Conservation (phyloP, 2,329 filamentous ascomycete species). For the Ophiostoma ulmi region DNA sequence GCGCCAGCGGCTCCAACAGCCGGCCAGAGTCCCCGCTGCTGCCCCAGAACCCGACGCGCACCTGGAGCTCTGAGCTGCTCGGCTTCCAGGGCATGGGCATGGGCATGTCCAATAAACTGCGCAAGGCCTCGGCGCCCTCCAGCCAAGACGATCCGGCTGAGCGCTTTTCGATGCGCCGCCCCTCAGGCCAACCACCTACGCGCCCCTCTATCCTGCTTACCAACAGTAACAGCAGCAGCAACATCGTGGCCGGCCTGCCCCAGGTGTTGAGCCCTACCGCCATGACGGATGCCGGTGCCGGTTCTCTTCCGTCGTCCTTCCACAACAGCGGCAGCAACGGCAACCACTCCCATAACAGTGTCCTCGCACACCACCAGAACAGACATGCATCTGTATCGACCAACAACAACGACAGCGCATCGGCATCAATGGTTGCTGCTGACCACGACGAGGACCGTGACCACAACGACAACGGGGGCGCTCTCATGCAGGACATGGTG, state of each 20-base stretch:
- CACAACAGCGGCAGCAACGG: background rate
- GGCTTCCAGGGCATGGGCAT: conserved; percentile 39
- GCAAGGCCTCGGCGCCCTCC: conserved; percentile 47
- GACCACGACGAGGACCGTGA: background rate
- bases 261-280: conserved; percentile 43
- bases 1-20: conserved; percentile 37
- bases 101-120: conserved; percentile 39
- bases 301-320: conserved; percentile 14
- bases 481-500: conserved; percentile 75
- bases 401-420: background rate
- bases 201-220: conserved; percentile 39
- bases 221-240: conserved; percentile 15
- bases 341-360: background rate
- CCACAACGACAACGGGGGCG: conserved; percentile 39
- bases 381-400: conserved; percentile 16
- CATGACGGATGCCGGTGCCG: conserved; percentile 14
- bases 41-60: conserved; percentile 41
- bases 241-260: conserved; percentile 28
- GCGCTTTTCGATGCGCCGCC: conserved; percentile 42
- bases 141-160: conserved; percentile 45
- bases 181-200: conserved; percentile 45
- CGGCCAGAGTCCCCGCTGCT: conserved; percentile 52
- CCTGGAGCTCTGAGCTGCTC: conserved; percentile 51
- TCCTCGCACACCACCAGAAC: conserved; percentile 5
- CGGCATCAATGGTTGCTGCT: background rate